phyloP scores from a whole-genome alignment of 345 rosid genomes.

The Camelina neglecta region DNA sequence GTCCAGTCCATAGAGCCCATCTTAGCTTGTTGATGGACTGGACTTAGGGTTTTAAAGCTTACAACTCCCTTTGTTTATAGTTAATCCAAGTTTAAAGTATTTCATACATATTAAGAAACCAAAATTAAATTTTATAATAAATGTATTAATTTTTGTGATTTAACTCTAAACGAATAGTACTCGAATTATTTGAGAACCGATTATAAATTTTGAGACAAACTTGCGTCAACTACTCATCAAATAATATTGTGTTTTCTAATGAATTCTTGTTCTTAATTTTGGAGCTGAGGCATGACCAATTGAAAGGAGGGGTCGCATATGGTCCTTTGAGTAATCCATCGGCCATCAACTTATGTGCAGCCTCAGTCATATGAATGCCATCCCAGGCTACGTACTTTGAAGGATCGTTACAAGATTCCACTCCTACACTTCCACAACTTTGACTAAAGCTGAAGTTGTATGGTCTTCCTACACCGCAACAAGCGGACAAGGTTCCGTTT shows the following conservation, averaged over 20 bases:
- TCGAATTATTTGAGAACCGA: no score
- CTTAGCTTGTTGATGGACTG: no score
- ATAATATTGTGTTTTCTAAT: background rate
- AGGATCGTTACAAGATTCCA: slow-evolving; percentile 42
- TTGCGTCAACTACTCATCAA: slow-evolving; percentile 4
- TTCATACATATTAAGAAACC: no score
- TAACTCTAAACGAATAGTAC: no score
- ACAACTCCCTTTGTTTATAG: no score
- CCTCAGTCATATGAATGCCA: slow-evolving; percentile 45
- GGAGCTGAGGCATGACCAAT: slow-evolving; percentile 28
- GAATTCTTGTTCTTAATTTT: slow-evolving; percentile 13
- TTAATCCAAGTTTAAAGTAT: no score
- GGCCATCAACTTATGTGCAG: slow-evolving; percentile 34
- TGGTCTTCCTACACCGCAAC: slow-evolving; percentile 49
- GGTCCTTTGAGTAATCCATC: slow-evolving; percentile 38
- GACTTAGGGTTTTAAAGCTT: no score
- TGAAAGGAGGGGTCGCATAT: slow-evolving; percentile 16
- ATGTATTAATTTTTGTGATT: no score
- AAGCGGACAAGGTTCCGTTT: slow-evolving; percentile 26
- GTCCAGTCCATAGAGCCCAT: no score
- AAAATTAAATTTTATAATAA: no score
- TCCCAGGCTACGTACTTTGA: slow-evolving; percentile 51
- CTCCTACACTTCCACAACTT: slow-evolving; percentile 32
- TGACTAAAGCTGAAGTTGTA: slow-evolving; percentile 39
- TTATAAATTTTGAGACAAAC: no score